Percentiles rank a stretch among this genome's conserved stretches.
These are phyloP conservation scores for Pistacia integerrima DNA, from an alignment of 345 rosid genomes.

Conservation along the genomic window DNA sequence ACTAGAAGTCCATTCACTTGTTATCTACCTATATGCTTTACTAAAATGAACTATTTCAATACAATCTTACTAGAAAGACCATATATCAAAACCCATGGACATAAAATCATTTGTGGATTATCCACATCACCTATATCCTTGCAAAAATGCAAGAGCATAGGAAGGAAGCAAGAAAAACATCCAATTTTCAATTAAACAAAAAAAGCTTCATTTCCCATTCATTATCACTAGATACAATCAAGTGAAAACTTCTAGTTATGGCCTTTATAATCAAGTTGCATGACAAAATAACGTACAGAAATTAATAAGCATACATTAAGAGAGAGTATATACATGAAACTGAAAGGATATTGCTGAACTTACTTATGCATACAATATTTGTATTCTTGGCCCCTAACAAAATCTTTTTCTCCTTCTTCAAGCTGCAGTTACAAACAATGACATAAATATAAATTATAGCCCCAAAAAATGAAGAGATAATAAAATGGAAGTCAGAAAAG, in stretches of 20 bases:
- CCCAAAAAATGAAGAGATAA: not conserved
- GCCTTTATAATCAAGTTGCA: not conserved
- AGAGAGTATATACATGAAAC: constrained; percentile 4
- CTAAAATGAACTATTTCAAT: not conserved
- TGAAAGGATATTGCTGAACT: constrained; percentile 24
- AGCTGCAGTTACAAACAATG: constrained; percentile 44
- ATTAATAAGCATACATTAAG: not conserved
- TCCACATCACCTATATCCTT: not conserved
- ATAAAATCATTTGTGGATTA: not conserved
- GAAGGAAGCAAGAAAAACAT: not conserved
- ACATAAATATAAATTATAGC: not conserved
- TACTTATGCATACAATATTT: constrained; percentile 86
- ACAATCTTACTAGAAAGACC: not conserved
- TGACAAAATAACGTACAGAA: not conserved
- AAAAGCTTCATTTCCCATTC: not conserved
- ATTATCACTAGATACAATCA: not conserved
- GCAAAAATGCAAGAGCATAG: not conserved
- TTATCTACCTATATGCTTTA: not conserved
- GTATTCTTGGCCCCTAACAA: constrained; percentile 71
- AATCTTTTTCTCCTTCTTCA: constrained; percentile 87
- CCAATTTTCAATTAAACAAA: not conserved
- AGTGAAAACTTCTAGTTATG: not conserved
- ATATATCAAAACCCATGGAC: not conserved
- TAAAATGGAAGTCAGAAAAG: not conserved
- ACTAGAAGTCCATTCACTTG: not conserved